A percentile compares a stretch with the other conserved stretches of the same genome.
These are phyloP conservation scores for Spizellomyces punctatus DNA, from an alignment of 192 early-diverging fungal genomes.

Conservation along the genomic window DNA sequence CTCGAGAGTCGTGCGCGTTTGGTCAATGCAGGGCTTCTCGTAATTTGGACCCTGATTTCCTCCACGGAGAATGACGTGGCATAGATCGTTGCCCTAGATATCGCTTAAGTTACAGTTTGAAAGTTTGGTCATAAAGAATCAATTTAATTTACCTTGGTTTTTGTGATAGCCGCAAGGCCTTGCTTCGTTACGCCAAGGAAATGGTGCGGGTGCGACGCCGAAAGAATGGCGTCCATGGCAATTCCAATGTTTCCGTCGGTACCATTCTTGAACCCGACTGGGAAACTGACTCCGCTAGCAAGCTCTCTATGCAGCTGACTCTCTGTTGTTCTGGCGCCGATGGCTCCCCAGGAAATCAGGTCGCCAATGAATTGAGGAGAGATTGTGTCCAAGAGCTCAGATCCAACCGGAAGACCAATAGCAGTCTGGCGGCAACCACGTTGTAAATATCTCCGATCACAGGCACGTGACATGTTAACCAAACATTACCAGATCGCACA, in stretches of 20 bases:
- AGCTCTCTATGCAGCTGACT: conserved; percentile 86
- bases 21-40: conserved; percentile 35
- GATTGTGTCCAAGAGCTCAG: conserved; percentile 92
- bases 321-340: conserved; percentile 93
- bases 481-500: conserved; percentile 40
- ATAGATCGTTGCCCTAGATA: conserved; percentile 64
- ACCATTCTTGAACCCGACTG: conserved; percentile 92
- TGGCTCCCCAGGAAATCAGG: conserved; percentile 93
- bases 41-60: conserved; percentile 91
- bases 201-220: conserved; percentile 81
- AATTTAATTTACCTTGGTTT: conserved; percentile 50
- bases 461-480: conserved; percentile 13
- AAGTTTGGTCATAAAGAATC: background rate
- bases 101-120: conserved; percentile 65
- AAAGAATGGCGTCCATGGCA: conserved; percentile 86
- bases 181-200: conserved; percentile 94
- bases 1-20: conserved; percentile 58
- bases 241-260: conserved; percentile 88
- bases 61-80: conserved; percentile 91
- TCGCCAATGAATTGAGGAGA: conserved; percentile 94
- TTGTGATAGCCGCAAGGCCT: conserved; percentile 87
- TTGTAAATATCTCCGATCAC: no score
- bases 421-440: conserved; percentile 18
- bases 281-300: conserved; percentile 87
- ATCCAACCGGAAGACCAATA: conserved; percentile 81